Evolutionary conservation across 768 basidiomycete species (phyloP), one percentile per base, ranked within the genome.

Genomic region (Lactarius tabidus): DNA sequence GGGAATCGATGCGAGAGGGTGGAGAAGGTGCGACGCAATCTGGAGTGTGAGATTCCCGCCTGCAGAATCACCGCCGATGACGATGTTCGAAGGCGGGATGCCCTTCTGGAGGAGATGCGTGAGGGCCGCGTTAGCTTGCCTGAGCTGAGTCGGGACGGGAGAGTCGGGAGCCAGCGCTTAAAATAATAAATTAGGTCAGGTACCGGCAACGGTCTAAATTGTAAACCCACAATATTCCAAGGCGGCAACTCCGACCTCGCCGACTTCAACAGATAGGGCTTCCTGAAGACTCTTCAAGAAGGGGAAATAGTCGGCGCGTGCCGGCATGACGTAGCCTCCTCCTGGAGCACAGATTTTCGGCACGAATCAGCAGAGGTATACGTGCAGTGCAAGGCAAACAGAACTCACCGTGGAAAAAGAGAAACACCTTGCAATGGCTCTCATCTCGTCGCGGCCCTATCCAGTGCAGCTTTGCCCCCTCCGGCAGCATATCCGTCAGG

Each of bases 1-100:
- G 31, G 66, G n/a, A 43, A 68, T 55, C 20, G 62, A 58, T 6
- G 67, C 10, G 3, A 70, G 61, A 1, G 71, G 70, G 14, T 70
- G 71, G 0, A 71, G 61, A 15, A 69, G 38, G 38, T 67, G 70
- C 1, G 65, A 57, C 6, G 63, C 51, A 6, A 71, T 66, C 60
- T 71, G 70, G 8, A 71, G 14, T 23, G 69, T 20, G 2, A 71
- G 41, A 58, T 71, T 72, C 31, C 36, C 71, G 12, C 71, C 71
- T 3, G 66, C 70, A 0, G 70, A 71, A 60, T 72, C 71, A 15
- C 71, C 71, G 1, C 63, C 61, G 26, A 72, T 51, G 56, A 60
- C 56, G 6, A 72, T 71, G 20, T 67, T 66, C 3, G 70, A 61
- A 1, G 69, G 29, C 1, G 64, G 26, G 4, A 72, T 69, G 9